Percentiles rank a stretch among this genome's conserved stretches.
These are phyloP conservation scores for Alternaria hordeiaustralica DNA, from an alignment of 2,329 filamentous ascomycete genomes.

Conservation along the genomic window DNA sequence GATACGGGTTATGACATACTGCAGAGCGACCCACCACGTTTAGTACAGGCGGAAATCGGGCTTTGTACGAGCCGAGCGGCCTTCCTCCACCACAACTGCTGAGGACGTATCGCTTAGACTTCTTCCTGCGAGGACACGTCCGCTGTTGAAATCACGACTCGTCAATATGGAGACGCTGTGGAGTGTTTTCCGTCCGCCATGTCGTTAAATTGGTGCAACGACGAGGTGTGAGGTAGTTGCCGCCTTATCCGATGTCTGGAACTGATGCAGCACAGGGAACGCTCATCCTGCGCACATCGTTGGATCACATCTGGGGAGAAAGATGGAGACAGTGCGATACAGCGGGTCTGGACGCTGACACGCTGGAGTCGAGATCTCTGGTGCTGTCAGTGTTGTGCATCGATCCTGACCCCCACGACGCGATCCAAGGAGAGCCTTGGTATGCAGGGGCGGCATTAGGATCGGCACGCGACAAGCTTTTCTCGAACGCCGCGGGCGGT, in stretches of 20 bases:
- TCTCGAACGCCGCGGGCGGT: slow-evolving; percentile 5
- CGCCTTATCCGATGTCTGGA: slow-evolving; percentile 1
- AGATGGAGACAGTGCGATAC: slow-evolving; percentile 14
- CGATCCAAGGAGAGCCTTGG: slow-evolving; percentile 7
- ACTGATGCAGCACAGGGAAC: slow-evolving; percentile 2
- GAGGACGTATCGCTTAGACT: slow-evolving; percentile 10
- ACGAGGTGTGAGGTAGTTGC: not conserved
- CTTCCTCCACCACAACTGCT: slow-evolving; percentile 2
- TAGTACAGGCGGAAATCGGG: slow-evolving; percentile 4
- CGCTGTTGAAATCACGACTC: not conserved
- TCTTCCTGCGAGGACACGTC: slow-evolving; percentile 15
- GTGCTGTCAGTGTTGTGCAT: slow-evolving; percentile 4
- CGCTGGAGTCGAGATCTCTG: slow-evolving; percentile 3
- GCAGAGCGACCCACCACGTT: slow-evolving; percentile 9
- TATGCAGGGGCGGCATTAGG: slow-evolving; percentile 22
- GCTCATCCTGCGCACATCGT: not conserved
- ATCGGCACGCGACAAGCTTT: slow-evolving; percentile 19
- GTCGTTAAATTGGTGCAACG: not conserved
- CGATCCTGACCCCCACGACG: slow-evolving; percentile 15
- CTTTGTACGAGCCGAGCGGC: slow-evolving; percentile 1
- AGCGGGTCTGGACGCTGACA: slow-evolving; percentile 13
- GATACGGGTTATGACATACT: slow-evolving; percentile 16
- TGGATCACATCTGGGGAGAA: slow-evolving; percentile 13
- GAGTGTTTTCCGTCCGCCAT: not conserved
- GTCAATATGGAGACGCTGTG: slow-evolving; percentile 5